Base-by-base conservation (phyloP, 495 filamentous ascomycete genomes). In the Tuber aestivum region DNA sequence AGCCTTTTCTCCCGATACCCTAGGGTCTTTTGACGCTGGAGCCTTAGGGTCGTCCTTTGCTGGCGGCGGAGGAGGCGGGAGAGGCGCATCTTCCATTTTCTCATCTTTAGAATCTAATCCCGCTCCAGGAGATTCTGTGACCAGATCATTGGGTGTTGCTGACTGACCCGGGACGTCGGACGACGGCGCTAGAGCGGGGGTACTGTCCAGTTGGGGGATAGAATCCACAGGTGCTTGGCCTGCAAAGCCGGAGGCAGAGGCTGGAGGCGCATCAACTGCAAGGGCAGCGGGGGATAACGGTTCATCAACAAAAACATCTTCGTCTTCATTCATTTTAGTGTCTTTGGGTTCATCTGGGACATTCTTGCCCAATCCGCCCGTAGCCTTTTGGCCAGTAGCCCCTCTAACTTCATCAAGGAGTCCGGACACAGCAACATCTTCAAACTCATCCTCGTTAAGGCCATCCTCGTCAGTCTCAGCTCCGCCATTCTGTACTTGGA, bases 371-470 rank as follows among this genome's bases (percentile, higher is more conserved):
- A 48, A 48, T 44, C 70, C 42, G 16, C 40, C 45, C 35, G 7
- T 56, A 35, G 45, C 68, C n/a, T 41, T 78, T 56, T 41, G 70
- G 42, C 21, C 41, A 6, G 38, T 50, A 32, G 72, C 72, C 32
- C 70, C 72, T 41, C 71, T 72, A 1, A 40, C 72, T 27, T 82
- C 81, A 56, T 82, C 81, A 32, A 83, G 76, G 70, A 82, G 45
- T n/a, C 74, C 80, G 75, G 81, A 82, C 61, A 82, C 75, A 27
- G 89, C 89, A 32, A 99, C 94, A 83, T 97, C 93, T 83, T 99
- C 95, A 80, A 97, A 99, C 0, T 93, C 94, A 82, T 98, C 95
- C 73, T 97, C 94, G 74, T 78, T 81, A 44, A 82, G 77, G 45
- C 73, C 75, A 56, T 83, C 81, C 41, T 77, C 71, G 3, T 72